These are phyloP conservation scores for Coniosporium tulheliwenetii DNA, from an alignment of 2,329 filamentous ascomycete species.

Conservation along the genomic window DNA sequence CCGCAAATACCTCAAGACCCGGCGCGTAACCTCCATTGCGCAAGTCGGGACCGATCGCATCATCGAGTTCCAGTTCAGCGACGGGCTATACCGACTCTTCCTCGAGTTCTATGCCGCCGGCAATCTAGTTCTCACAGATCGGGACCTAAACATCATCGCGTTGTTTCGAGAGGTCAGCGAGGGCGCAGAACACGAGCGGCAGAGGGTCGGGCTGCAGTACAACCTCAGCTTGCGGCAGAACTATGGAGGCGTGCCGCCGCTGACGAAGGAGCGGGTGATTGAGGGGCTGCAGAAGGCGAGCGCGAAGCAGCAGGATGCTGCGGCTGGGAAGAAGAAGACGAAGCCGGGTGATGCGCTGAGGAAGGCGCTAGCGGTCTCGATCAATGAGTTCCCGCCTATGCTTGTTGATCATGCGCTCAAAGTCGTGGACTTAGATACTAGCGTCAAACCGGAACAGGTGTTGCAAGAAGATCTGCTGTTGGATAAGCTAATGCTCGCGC, in stretches of 20 bases:
- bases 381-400: slow-evolving; percentile 78
- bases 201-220: slow-evolving; percentile 64
- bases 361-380: slow-evolving; percentile 66
- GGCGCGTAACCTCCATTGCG: slow-evolving; percentile 61
- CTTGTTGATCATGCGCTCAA: slow-evolving; percentile 75
- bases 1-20: slow-evolving; percentile 76
- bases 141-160: slow-evolving; percentile 65
- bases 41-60: slow-evolving; percentile 91
- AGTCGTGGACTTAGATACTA: slow-evolving; percentile 52
- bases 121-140: slow-evolving; percentile 85
- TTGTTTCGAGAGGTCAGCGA: slow-evolving; percentile 68
- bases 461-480: slow-evolving; percentile 50
- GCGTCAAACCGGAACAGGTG: slow-evolving; percentile 51
- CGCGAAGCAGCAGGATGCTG: slow-evolving; percentile 37
- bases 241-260: slow-evolving; percentile 54
- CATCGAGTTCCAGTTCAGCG: slow-evolving; percentile 82
- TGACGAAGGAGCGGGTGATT: slow-evolving; percentile 59
- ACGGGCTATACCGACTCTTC: slow-evolving; percentile 75
- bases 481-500: slow-evolving; percentile 48
- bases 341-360: slow-evolving; percentile 63
- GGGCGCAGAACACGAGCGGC: slow-evolving; percentile 69
- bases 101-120: slow-evolving; percentile 94
- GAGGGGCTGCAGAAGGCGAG: slow-evolving; percentile 52
- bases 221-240: slow-evolving; percentile 73
- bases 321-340: slow-evolving; percentile 46